These are phyloP conservation scores for Suillus lakei DNA, from an alignment of 768 basidiomycete species.

Conservation along the genomic window DNA sequence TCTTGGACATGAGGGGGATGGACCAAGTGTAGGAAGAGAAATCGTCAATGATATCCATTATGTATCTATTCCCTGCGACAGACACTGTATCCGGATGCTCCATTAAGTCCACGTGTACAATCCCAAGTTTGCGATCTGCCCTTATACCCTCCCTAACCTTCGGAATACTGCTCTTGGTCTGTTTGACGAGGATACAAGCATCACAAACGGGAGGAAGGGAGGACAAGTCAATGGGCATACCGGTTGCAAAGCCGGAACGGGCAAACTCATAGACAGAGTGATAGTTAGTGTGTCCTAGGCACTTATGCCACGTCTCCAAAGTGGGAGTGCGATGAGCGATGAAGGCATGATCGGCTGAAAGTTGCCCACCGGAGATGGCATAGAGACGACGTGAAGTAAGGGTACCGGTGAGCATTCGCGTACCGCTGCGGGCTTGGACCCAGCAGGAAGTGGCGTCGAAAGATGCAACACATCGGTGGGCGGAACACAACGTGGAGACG, in stretches of 20 bases:
- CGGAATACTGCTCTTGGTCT: not conserved
- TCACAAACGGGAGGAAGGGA: conserved; percentile 22
- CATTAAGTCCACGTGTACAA: conserved; percentile 33
- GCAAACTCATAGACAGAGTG: conserved; percentile 30
- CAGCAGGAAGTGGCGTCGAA: too few relatives aligned
- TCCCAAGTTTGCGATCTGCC: conserved; percentile 25
- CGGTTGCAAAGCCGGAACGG: not conserved
- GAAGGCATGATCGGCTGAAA: conserved; percentile 22
- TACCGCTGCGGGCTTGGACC: too few relatives aligned
- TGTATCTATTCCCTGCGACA: not conserved
- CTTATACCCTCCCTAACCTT: conserved; percentile 24
- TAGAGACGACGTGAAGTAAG: too few relatives aligned
- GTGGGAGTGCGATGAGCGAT: conserved; percentile 10
- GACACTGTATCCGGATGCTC: not conserved
- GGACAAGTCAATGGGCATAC: conserved; percentile 12
- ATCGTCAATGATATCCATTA: conserved; percentile 16
- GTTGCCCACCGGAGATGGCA: not conserved
- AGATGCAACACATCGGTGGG: too few relatives aligned
- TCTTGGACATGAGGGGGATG: conserved; percentile 33
- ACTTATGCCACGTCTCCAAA: conserved; percentile 33
- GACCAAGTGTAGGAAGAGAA: conserved; percentile 31
- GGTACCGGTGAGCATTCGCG: too few relatives aligned
- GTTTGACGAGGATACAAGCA: not conserved
- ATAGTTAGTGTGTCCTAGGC: conserved; percentile 34
- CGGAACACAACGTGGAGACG: too few relatives aligned